Evolutionary conservation across 2,329 filamentous ascomycete genomes (phyloP).

Genomic region (Hypoxylon sp.): DNA sequence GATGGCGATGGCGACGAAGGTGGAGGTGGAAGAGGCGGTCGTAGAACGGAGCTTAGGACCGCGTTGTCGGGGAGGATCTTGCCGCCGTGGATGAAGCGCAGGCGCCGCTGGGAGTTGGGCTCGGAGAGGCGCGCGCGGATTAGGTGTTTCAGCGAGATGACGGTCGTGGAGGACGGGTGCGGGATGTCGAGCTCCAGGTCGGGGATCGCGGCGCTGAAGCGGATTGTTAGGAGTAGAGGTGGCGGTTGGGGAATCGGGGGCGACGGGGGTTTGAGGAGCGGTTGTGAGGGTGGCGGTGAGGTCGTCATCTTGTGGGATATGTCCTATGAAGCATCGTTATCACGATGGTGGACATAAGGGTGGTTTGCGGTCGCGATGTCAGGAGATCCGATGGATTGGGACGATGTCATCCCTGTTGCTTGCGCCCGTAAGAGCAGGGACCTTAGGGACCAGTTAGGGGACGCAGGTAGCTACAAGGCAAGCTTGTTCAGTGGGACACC

Average conservation of each 20-base stretch:
- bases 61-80: constrained; percentile 84
- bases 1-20: constrained; percentile 45
- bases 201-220: constrained; percentile 88
- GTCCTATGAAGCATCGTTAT: constrained; percentile 10
- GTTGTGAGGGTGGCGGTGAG: constrained; percentile 23
- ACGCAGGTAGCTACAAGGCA: not conserved
- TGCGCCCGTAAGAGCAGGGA: constrained; percentile 11
- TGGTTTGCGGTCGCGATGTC: not conserved
- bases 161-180: constrained; percentile 76
- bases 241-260: constrained; percentile 36
- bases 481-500: constrained; percentile 35
- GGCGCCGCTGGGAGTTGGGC: constrained; percentile 74
- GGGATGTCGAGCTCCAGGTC: constrained; percentile 86
- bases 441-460: constrained; percentile 12
- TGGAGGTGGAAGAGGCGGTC: constrained; percentile 69
- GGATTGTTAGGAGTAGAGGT: constrained; percentile 83
- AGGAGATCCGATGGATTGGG: constrained; percentile 26
- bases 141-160: constrained; percentile 83
- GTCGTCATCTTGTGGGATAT: constrained; percentile 38
- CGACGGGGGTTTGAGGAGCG: constrained; percentile 37
- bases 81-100: constrained; percentile 92
- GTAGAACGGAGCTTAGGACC: constrained; percentile 77
- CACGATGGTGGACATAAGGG: not conserved
- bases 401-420: constrained; percentile 16
- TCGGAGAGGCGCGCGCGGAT: constrained; percentile 80